Conservation (phyloP, 257 asterid species). For the Nemophila menziesii region DNA sequence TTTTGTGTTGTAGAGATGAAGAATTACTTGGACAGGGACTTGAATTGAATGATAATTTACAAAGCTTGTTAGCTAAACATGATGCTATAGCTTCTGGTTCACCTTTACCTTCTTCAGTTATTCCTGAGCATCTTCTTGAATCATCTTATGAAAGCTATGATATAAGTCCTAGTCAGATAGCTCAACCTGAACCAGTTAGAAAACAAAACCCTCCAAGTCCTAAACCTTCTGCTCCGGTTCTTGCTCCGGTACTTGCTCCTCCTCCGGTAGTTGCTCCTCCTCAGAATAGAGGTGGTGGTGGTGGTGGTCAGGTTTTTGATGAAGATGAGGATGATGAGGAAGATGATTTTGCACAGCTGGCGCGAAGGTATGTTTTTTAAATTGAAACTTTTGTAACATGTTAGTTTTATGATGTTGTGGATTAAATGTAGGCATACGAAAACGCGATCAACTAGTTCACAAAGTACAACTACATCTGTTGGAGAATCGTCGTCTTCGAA, state of each 20-base stretch:
- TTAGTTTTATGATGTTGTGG: not conserved
- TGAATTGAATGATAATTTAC: constrained; percentile 69
- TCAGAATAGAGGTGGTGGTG: constrained; percentile 14
- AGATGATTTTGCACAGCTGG: constrained; percentile 87
- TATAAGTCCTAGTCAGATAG: constrained; percentile 20
- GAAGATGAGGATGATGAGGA: constrained; percentile 90
- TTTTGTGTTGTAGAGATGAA: constrained; percentile 47
- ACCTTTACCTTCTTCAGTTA: constrained; percentile 39
- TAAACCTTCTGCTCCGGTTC: constrained; percentile 29
- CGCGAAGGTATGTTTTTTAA: constrained; percentile 60
- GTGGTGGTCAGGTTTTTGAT: too few species aligned
- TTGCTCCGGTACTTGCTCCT: too few species aligned
- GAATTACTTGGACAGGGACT: constrained; percentile 82
- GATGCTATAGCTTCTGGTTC: constrained; percentile 82
- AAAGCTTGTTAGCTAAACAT: constrained; percentile 54
- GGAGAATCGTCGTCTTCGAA: constrained; percentile 27
- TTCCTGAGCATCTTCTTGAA: constrained; percentile 10
- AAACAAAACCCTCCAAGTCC: constrained; percentile 8
- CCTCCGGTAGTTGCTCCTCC: too few species aligned
- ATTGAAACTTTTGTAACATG: not conserved
- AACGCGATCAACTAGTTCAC: constrained; percentile 22
- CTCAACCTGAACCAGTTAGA: constrained; percentile 12
- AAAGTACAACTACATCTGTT: constrained; percentile 9
- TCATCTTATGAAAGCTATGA: constrained; percentile 22
- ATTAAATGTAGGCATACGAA: constrained; percentile 48